Evolutionary conservation across 192 early-diverging fungal species (phyloP).

Genomic region (Coemansia guatemalensis): DNA sequence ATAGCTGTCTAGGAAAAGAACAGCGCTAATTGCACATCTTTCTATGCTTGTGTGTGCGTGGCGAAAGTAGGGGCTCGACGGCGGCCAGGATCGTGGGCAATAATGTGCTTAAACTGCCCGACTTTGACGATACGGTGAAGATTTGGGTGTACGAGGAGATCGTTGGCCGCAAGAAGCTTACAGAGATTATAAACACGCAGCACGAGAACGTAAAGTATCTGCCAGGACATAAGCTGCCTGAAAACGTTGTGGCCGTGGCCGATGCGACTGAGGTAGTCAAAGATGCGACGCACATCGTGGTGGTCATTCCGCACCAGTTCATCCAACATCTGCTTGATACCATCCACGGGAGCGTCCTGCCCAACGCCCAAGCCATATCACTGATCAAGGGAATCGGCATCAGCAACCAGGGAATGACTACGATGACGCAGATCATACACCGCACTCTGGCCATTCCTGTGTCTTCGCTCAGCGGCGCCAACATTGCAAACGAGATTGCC

Average conservation of each 20-base stretch:
- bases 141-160: conserved; percentile 98
- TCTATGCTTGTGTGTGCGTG: conserved; percentile 4
- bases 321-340: conserved; percentile 70
- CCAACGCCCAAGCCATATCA: conserved; percentile 84
- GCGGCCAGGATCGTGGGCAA: conserved; percentile 88
- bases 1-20: background rate
- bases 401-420: conserved; percentile 67
- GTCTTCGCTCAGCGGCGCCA: conserved; percentile 90
- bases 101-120: conserved; percentile 70
- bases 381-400: conserved; percentile 94
- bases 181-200: conserved; percentile 90
- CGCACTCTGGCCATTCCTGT: conserved; percentile 75
- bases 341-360: conserved; percentile 61
- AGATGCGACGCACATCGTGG: conserved; percentile 87
- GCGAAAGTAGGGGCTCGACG: conserved; percentile 75
- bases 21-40: background rate
- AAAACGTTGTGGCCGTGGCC: conserved; percentile 83
- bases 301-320: conserved; percentile 97
- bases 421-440: conserved; percentile 81
- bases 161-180: conserved; percentile 78
- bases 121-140: conserved; percentile 77
- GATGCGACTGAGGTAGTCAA: conserved; percentile 75
- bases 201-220: conserved; percentile 94
- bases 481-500: conserved; percentile 96
- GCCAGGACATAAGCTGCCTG: conserved; percentile 79